These are phyloP conservation scores for Schizochytrium sp. DNA, from an alignment of 108 stramenopile species.

Conservation along the genomic window DNA sequence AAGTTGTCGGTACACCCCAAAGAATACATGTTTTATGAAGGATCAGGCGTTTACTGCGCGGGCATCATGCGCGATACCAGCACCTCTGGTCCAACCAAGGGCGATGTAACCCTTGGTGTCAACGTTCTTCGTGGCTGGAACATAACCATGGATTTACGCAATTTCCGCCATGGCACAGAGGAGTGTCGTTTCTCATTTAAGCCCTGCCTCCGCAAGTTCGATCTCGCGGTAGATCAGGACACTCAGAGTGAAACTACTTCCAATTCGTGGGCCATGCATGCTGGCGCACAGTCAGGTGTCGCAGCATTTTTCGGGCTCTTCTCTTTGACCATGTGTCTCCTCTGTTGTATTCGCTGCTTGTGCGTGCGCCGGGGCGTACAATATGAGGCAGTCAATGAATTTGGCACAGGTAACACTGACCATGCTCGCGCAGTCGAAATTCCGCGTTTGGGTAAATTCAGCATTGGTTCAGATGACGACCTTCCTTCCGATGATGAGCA, in stretches of 20 bases:
- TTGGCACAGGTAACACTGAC: neutral
- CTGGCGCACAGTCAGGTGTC: constrained; percentile 18
- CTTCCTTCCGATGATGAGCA: neutral
- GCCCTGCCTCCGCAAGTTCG: constrained; percentile 26
- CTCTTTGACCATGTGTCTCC: neutral
- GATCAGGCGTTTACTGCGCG: neutral
- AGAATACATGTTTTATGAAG: constrained; percentile 55
- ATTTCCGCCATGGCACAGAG: neutral
- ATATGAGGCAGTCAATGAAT: constrained; percentile 30
- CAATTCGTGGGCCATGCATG: neutral
- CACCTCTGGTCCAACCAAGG: neutral
- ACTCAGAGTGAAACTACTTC: neutral
- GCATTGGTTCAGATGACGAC: constrained; percentile 42
- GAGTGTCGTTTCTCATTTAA: constrained; percentile 15
- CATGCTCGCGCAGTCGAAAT: neutral
- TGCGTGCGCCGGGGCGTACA: neutral
- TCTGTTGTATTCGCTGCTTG: constrained; percentile 18
- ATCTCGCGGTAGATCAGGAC: constrained; percentile 16
- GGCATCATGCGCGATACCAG: constrained; percentile 17
- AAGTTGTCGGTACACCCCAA: constrained; percentile 35
- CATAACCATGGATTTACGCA: constrained; percentile 53
- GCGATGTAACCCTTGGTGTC: constrained; percentile 39
- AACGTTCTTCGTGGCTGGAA: constrained; percentile 59
- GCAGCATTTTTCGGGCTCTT: neutral
- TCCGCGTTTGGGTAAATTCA: neutral